These are phyloP conservation scores for Yarrowia galli DNA, from an alignment of 1,139 yeast genomes.

Conservation along the genomic window DNA sequence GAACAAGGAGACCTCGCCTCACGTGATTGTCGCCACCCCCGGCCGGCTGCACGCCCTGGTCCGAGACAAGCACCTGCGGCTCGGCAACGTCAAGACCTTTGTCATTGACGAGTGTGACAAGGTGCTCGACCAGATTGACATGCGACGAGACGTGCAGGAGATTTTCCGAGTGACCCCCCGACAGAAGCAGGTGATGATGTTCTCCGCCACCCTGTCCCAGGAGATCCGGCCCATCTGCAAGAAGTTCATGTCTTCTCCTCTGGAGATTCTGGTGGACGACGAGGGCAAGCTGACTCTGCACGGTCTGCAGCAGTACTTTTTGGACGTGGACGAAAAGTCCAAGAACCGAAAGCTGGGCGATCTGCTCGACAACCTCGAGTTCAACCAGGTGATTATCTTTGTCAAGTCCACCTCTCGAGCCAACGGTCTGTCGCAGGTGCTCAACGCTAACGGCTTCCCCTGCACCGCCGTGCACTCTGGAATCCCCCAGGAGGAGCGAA, in stretches of 20 bases:
- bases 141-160: constrained; percentile 99
- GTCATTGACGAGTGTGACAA: constrained; percentile 99
- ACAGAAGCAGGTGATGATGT: constrained; percentile 99
- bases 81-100: constrained; percentile 89
- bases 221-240: constrained; percentile 97
- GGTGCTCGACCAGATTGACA: constrained; percentile 83
- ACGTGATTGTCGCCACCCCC: constrained; percentile 96
- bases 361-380: constrained; percentile 90
- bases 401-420: constrained; percentile 95
- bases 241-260: constrained; percentile 97
- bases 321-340: constrained; percentile 87
- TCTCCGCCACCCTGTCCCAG: constrained; percentile 92
- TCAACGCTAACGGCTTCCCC: constrained; percentile 95
- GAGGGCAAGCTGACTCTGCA: constrained; percentile 97
- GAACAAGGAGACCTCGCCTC: constrained; percentile 95
- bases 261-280: constrained; percentile 96
- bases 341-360: constrained; percentile 94
- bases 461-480: constrained; percentile 97
- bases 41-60: constrained; percentile 96
- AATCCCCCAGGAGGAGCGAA: constrained; percentile 97
- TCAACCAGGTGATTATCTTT: constrained; percentile 97
- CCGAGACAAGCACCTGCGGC: constrained; percentile 86
- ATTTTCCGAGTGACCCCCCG: constrained; percentile 97
- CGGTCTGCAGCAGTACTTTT: constrained; percentile 96
- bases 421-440: constrained; percentile 84